phyloP scores from a whole-genome alignment of 768 basidiomycete species.

The button mushroom (Agaricus bisporus) region DNA sequence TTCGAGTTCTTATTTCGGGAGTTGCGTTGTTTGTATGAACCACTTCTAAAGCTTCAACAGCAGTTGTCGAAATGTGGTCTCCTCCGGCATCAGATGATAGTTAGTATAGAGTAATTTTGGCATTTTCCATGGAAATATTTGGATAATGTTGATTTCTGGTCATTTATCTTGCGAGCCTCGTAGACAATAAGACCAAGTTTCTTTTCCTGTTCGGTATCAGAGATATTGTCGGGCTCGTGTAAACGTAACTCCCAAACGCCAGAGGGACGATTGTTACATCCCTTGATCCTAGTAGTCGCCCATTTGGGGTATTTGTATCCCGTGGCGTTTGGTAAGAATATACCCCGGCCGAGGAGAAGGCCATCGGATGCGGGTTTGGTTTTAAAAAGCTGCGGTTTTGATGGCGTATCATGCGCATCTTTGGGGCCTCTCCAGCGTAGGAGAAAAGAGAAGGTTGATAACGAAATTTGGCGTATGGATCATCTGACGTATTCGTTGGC shows the following conservation, averaged over 20 bases:
- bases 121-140: slow-evolving; percentile 29
- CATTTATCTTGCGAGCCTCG: slow-evolving; percentile 34
- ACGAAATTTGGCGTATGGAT: slow-evolving; percentile 40
- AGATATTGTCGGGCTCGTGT: background rate
- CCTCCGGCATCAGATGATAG: slow-evolving; percentile 51
- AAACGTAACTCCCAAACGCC: slow-evolving; percentile 47
- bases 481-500: slow-evolving; percentile 19
- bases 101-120: slow-evolving; percentile 37
- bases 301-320: slow-evolving; percentile 59
- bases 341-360: slow-evolving; percentile 30
- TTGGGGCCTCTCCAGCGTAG: slow-evolving; percentile 35
- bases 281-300: slow-evolving; percentile 52
- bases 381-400: slow-evolving; percentile 4
- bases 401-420: background rate
- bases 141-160: slow-evolving; percentile 50
- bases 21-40: slow-evolving; percentile 11
- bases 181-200: slow-evolving; percentile 8
- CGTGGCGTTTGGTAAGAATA: slow-evolving; percentile 46
- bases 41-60: slow-evolving; percentile 41
- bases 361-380: slow-evolving; percentile 6
- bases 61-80: slow-evolving; percentile 50
- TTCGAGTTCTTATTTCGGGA: background rate
- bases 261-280: slow-evolving; percentile 53
- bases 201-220: slow-evolving; percentile 8
- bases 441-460: slow-evolving; percentile 58